phyloP scores from a whole-genome alignment of 768 basidiomycete species.

The Trametes elegans region DNA sequence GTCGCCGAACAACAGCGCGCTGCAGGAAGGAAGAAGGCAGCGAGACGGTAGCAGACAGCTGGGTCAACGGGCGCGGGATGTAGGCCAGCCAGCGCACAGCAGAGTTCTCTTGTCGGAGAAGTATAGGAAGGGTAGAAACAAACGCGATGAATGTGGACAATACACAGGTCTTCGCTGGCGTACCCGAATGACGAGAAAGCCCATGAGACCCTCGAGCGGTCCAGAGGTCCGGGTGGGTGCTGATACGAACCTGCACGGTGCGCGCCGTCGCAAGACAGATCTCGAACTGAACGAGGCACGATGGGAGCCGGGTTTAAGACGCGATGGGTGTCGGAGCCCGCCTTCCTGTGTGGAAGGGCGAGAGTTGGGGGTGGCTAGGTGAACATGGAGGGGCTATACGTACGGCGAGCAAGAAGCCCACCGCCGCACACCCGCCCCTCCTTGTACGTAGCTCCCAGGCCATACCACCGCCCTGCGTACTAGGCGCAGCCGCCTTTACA shows the following conservation, averaged over 20 bases:
- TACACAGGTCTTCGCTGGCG: conserved; percentile 35
- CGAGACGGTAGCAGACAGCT: conserved; percentile 15
- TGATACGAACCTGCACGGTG: conserved; percentile 13
- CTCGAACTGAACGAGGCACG: conserved; percentile 13
- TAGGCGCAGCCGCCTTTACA: conserved; percentile 8
- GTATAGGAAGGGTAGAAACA: conserved; percentile 27
- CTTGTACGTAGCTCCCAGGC: conserved; percentile 18
- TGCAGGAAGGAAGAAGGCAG: conserved; percentile 19
- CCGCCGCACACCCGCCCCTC: conserved; percentile 19
- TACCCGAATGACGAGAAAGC: conserved; percentile 11
- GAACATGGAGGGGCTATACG: conserved; percentile 15
- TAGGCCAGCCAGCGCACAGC: conserved; percentile 14
- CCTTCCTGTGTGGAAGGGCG: conserved; percentile 44
- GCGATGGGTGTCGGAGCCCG: conserved; percentile 33
- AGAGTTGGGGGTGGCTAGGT: conserved; percentile 39
- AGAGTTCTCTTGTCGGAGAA: conserved; percentile 12
- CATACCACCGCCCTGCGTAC: conserved; percentile 5
- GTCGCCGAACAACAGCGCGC: conserved; percentile 10
- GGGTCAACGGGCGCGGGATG: conserved; percentile 17
- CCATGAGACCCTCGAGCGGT: neutral
- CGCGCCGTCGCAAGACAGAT: conserved; percentile 10
- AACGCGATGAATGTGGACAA: conserved; percentile 16
- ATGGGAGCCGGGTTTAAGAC: conserved; percentile 40
- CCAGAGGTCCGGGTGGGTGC: conserved; percentile 19
- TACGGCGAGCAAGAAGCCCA: conserved; percentile 8